These are phyloP conservation scores for Malus hybrid DNA, from an alignment of 331 rosid genomes.

Conservation along the genomic window DNA sequence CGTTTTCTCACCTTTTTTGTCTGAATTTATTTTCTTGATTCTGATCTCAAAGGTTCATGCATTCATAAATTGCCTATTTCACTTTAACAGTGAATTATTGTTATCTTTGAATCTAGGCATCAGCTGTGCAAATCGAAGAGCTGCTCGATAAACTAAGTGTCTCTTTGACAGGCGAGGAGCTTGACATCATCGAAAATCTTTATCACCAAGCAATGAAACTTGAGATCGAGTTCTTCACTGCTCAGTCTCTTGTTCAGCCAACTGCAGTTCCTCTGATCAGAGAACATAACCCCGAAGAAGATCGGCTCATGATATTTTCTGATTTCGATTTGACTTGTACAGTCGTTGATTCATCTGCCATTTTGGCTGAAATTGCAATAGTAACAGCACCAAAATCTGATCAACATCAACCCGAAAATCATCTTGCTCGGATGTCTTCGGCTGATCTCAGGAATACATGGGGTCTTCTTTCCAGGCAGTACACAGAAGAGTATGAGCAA, in stretches of 20 bases:
- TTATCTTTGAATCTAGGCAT: slow-evolving; percentile 71
- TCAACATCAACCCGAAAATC: slow-evolving; percentile 61
- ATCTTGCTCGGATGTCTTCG: slow-evolving; percentile 62
- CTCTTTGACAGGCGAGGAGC: slow-evolving; percentile 98
- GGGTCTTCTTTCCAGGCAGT: slow-evolving; percentile 66
- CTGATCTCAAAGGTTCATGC: slow-evolving; percentile 19
- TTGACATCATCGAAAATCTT: slow-evolving; percentile 86
- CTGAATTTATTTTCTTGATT: slow-evolving; percentile 19
- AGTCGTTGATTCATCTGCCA: slow-evolving; percentile 88
- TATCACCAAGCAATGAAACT: slow-evolving; percentile 94
- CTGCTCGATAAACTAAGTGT: slow-evolving; percentile 86
- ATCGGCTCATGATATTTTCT: slow-evolving; percentile 62
- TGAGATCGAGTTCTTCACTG: slow-evolving; percentile 74
- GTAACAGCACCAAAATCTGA: slow-evolving; percentile 78
- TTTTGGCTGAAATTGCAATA: slow-evolving; percentile 94
- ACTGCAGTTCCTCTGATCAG: slow-evolving; percentile 72
- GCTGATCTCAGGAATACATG: slow-evolving; percentile 75
- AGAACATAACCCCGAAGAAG: slow-evolving; percentile 58
- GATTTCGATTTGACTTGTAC: slow-evolving; percentile 99
- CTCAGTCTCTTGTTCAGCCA: slow-evolving; percentile 79
- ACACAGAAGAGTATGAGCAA: slow-evolving; percentile 87
- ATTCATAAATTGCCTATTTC: slow-evolving; percentile 27
- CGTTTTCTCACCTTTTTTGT: slow-evolving; percentile 20
- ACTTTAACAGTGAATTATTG: slow-evolving; percentile 27
- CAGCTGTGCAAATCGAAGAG: slow-evolving; percentile 84